Evolutionary conservation across 140 eudicot genomes (phyloP), one percentile per base, ranked within the genome.

Genomic region (Bidens hawaiensis): DNA sequence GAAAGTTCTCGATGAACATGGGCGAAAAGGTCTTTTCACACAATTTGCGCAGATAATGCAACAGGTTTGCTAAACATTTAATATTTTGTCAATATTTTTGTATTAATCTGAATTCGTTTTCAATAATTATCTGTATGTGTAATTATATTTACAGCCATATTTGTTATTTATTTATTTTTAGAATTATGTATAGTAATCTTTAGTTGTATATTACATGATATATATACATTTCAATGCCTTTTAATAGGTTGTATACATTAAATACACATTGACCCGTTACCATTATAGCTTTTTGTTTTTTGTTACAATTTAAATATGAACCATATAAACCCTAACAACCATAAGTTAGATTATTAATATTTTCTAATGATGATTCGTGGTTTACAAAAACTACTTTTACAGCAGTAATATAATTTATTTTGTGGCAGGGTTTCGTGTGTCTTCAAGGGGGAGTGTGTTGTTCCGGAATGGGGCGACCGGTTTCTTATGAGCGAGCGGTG

Each of bases 381-480:
- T 2, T 19, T 47, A 47, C 53, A 18, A 47, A 18, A 6, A 0
- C 0, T 19, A 45, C 40, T 45, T 0, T 45, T 45, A 17, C 51
- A 45, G 17, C 51, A 45, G 5, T 45, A 45, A 45, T 45, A 0
- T 45, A 5, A 5, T 0, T 33, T 33, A 1, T 45, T 15, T 45
- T 5, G 19, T 53, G 28, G 11, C 77, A 90, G 97, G 97, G 97
- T 1, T 90, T 87, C 67, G 81, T 82, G 12, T 83, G 90, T 64
- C 86, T 90, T 53, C 96, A 87, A 82, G 96, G 96, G 2, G 97
- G 97, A 1, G 83, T 90, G 19, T 90, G 97, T 58, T 62, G 85
- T 67, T 87, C 97, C 11, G 87, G 97, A 82, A 90, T 90, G 97
- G 82, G 82, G 6, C 71, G 97, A 62, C 94, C 97, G 1, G 75